These are phyloP conservation scores for Centrapalus pauciflorus DNA, from an alignment of 129 eudicot genomes.

Conservation along the genomic window DNA sequence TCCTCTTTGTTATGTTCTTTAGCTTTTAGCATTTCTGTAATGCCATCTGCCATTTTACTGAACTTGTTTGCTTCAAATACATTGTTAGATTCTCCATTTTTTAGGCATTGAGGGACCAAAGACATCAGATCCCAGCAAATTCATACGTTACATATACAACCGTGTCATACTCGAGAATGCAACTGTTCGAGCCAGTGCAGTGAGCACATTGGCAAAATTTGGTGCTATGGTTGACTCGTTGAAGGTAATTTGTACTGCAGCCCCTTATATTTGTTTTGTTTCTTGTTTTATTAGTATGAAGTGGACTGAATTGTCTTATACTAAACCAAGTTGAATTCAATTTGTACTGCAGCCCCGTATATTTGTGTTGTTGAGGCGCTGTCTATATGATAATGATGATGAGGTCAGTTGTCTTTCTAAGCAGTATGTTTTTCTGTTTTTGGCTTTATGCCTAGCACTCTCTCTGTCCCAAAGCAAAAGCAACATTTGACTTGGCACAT, in stretches of 20 bases:
- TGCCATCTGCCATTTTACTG: slow-evolving; percentile 7
- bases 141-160: slow-evolving; percentile 83
- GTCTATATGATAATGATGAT: slow-evolving; percentile 88
- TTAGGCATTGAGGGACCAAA: slow-evolving; percentile 98
- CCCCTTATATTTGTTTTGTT: no score
- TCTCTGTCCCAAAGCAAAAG: neutral
- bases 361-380: slow-evolving; percentile 76
- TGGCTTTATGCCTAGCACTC: neutral
- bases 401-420: slow-evolving; percentile 62
- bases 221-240: slow-evolving; percentile 86
- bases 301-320: neutral
- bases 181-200: slow-evolving; percentile 95
- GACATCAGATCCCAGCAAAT: slow-evolving; percentile 92
- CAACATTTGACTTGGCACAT: neutral
- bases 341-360: slow-evolving; percentile 81
- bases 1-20: neutral
- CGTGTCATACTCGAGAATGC: slow-evolving; percentile 97
- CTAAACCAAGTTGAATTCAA: slow-evolving; percentile 8
- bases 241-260: slow-evolving; percentile 73
- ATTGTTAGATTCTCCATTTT: slow-evolving; percentile 74
- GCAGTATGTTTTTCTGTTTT: neutral
- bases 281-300: neutral
- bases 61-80: slow-evolving; percentile 4
- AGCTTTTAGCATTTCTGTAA: neutral
- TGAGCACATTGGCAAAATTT: slow-evolving; percentile 90